phyloP scores from a whole-genome alignment of 441 rosid genomes.

The Arabidopsis hybrid region DNA sequence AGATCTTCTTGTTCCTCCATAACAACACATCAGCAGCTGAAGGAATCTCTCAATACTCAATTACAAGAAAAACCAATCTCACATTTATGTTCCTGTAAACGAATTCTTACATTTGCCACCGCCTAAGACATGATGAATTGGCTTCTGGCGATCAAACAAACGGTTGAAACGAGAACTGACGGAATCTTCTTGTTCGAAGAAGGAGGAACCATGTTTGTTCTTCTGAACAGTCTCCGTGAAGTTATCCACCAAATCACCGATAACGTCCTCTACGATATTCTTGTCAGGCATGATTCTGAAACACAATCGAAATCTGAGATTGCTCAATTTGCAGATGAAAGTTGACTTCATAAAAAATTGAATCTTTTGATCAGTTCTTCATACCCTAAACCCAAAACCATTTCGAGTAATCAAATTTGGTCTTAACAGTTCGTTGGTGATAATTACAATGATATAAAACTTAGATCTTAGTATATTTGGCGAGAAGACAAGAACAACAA shows the following conservation, averaged over 20 bases:
- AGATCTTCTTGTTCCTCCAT: conserved; percentile 99
- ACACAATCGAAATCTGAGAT: conserved; percentile 22
- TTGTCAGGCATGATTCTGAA: conserved; percentile 75
- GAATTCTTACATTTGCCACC: conserved; percentile 77
- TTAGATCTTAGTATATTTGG: conserved; percentile 32
- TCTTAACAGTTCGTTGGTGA: conserved; percentile 9
- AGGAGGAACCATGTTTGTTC: conserved; percentile 68
- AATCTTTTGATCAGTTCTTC: conserved; percentile 22
- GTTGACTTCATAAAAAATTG: conserved; percentile 24
- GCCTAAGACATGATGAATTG: conserved; percentile 77
- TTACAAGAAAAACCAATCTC: conserved; percentile 14
- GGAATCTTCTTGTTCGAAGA: conserved; percentile 67
- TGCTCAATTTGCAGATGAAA: not conserved
- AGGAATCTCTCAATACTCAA: conserved; percentile 31
- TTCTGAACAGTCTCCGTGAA: conserved; percentile 63
- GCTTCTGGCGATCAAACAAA: conserved; percentile 83
- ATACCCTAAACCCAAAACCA: conserved; percentile 17
- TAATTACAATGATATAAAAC: conserved; percentile 19
- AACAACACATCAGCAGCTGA: conserved; percentile 98
- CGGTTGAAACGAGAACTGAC: conserved; percentile 67
- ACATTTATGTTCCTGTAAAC: not conserved
- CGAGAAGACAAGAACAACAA: not conserved
- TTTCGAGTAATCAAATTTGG: conserved; percentile 1
- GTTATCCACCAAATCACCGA: conserved; percentile 69
- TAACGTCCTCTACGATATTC: conserved; percentile 59